Evolutionary conservation across 2,329 filamentous ascomycete species (phyloP), one percentile per base, ranked within the genome.

Genomic region (Botrytis hyacinthi): DNA sequence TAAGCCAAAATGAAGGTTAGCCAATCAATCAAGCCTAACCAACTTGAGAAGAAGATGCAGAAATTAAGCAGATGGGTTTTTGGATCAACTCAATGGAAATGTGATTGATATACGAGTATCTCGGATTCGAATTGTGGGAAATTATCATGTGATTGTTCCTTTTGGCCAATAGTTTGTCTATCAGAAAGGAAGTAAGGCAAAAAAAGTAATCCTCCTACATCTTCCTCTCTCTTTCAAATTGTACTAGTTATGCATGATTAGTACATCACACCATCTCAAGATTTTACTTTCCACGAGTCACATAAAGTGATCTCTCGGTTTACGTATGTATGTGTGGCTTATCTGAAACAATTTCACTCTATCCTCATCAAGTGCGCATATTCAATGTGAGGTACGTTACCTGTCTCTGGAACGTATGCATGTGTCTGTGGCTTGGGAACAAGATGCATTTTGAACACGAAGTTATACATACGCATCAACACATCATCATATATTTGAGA

Each of bases 71-170:
- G 46, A 54, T 68, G 26, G 26, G 10, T 6, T 4, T 63, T 63
- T 29, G 61, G 14, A 68, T 40, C 20, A 48, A 54, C 26, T n/a
- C 2, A 4, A 32, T 54, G 4, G 4, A 37, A 67, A 54, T 67
- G 46, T 54, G 44, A 51, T 37, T n/a, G n/a, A n/a, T n/a, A n/a
- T n/a, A n/a, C n/a, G n/a, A n/a, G 40, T 51, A 67, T 67, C 63
- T 51, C 12, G 62, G 29, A 32, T 46, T 20, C 9, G 35, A 5
- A 44, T 65, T 32, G 7, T 22, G n/a, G 37, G 59, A 61, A 14
- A 35, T 32, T 65, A 32, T 65, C 37, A 65, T 62, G 60, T 62
- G 60, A 42, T 40, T 40, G 14, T 40, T n/a, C 22, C 37, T 62
- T 26, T 57, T 57, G 51, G 51, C n/a, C n/a, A 57, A 37, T n/a